Evolutionary conservation across 352 stramenopile genomes (phyloP), one percentile per base, ranked within the genome.

Genomic region (Phytophthora pluvialis): DNA sequence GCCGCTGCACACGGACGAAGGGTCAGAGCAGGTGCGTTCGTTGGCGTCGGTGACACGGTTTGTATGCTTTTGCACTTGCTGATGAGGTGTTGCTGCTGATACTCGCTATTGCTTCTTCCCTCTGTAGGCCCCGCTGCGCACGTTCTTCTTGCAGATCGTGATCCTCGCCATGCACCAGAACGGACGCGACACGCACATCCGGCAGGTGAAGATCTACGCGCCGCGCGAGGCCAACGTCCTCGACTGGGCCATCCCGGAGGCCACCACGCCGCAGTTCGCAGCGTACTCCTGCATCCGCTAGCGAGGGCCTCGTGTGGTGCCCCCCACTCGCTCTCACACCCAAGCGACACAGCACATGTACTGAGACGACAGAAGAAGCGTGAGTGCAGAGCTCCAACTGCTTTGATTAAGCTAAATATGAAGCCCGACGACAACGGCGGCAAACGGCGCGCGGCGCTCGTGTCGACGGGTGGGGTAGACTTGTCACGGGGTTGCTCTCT

Each of bases 141-240:
- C 97, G 11, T 98, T 99, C 73, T 94, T 99, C 56, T 73, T 99
- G 52, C 97, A 99, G 67, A 97, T 99, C 49, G 94, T 91, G 28
- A 90, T 99, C 51, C 72, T 97, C 6, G 91, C 90, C 16, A 99
- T 99, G 97, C 97, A 99, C 74, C 97, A 99, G 78, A 99, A 99
- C 78, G 97, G 97, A 29, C 79, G 94, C 26, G 97, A 99, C 67
- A 99, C 95, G 10, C 96, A 99, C 64, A 93, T 99, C 26, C 87
- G 97, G 26, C 95, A 98, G 51, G 84, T 98, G 33, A 98, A 97
- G 55, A 76, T 98, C 44, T 98, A 89, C 69, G 84, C 93, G 15
- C 90, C 93, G 13, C 73, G 91, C 5, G 73, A 91, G 60, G 26
- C 63, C 21, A 84, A 78, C 21, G 60, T 75, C 15, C 57, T 94